phyloP scores from a whole-genome alignment of 768 basidiomycete species.

The Hydnum rufescens region DNA sequence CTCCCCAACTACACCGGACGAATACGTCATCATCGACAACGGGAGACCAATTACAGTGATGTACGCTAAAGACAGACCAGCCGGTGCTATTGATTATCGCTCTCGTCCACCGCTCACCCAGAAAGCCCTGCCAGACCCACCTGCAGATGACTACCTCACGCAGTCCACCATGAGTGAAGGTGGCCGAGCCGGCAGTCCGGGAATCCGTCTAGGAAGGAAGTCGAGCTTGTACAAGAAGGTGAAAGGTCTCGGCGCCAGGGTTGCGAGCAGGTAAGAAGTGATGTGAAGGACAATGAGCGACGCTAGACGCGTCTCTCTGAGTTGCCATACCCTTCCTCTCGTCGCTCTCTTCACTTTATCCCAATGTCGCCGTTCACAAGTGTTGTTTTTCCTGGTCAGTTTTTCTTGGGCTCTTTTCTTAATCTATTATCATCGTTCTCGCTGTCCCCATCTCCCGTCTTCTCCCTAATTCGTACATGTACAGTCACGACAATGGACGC shows the following conservation, averaged over 20 bases:
- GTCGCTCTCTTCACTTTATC: too few relatives aligned
- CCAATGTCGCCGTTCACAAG: too few relatives aligned
- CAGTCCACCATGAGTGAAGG: background rate
- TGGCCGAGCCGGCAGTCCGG: constrained; percentile 30
- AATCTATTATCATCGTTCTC: too few relatives aligned
- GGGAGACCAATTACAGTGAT: background rate
- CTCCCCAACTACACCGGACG: background rate
- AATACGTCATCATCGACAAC: constrained; percentile 37
- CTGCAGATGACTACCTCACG: constrained; percentile 13
- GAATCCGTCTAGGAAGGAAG: constrained; percentile 29
- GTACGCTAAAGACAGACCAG: background rate
- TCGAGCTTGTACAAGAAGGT: constrained; percentile 66
- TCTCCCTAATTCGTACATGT: too few relatives aligned
- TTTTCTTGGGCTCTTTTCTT: too few relatives aligned
- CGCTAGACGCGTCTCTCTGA: too few relatives aligned
- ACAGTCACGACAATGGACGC: too few relatives aligned
- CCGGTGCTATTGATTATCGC: background rate
- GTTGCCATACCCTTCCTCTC: too few relatives aligned
- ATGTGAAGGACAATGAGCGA: too few relatives aligned
- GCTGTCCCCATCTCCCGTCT: too few relatives aligned
- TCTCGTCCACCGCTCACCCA: constrained; percentile 3
- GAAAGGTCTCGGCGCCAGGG: constrained; percentile 30
- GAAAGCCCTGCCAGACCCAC: constrained; percentile 35
- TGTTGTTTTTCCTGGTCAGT: too few relatives aligned
- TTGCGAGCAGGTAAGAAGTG: background rate